Evolutionary conservation across 129 eudicot species (phyloP), one percentile per base, ranked within the genome.

Genomic region (Apium graveolens): DNA sequence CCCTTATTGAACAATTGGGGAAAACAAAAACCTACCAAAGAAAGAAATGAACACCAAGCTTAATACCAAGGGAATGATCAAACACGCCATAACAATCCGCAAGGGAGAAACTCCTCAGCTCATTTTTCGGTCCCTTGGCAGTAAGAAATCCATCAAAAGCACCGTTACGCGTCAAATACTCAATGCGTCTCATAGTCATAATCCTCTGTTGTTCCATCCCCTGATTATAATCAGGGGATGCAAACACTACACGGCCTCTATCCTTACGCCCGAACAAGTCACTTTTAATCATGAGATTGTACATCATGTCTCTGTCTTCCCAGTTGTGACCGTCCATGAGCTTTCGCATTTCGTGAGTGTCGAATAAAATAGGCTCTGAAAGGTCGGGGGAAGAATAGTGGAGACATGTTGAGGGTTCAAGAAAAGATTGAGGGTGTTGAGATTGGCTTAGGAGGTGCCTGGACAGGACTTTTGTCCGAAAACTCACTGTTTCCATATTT

Each of bases 21-120:
- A 5, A 79, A 70, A 69, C n/a, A 70, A 68, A 18, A 70, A 5
- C 86, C 8, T 79, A 93, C 98, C 98, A 89, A 16, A 93, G 76
- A 78, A 87, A 88, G 89, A 91, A 89, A 83, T 88, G 98, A 17
- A 90, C 91, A 20, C 96, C 93, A 78, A 89, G 51, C 79, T 91
- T 89, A 21, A 91, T 85, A 34, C 88, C 89, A 70, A 91, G 95
- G 1, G 97, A 90, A 79, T 92, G 93, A 92, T 92, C 97, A 79
- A 41, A 92, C 63, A 86, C 63, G 76, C 78, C 78, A 79, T 84
- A 70, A 74, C 82, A 78, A 70, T 92, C 96, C 57, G 75, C 38
- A 44, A 85, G 75, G 39, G 90, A 84, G 45, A 88, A 83, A 77
- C 86, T 88, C 82, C 90, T 78, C 32, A 88, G 51, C 73, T 90